Base-by-base conservation (phyloP, 192 early-diverging fungal species). In the Backusella sp. region DNA sequence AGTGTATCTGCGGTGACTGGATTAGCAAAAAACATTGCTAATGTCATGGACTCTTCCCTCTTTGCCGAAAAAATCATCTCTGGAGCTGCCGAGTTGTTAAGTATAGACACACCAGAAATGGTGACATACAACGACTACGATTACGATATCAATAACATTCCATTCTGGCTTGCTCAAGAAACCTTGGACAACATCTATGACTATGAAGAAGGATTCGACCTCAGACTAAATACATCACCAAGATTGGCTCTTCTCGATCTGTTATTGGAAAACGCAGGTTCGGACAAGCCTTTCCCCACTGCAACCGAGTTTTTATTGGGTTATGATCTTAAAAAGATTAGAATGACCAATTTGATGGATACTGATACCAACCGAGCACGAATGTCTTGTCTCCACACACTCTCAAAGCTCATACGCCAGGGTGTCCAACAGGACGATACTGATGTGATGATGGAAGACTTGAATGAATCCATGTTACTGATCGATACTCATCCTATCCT, bases 291-390 rank as follows among this genome's bases (percentile, higher is more conserved):
- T 8, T 84, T 87, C 11, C 94, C 96, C 0, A 93, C 90, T 0
- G 81, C 97, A 46, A 89, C 96, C 7, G 96, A 98, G 80, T 97
- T 94, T 67, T 82, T 99, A 53, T 84, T 99, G 4, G 98, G 98
- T 1, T 96, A 91, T 74, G 84, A 92, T 72, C 68, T 90, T 42
- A 74, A 75, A 19, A 83, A 84, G 0, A 80, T 82, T 9, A 52
- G 39, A 46, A 32, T 26, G 44, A 21, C 56, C 15, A 59, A 34
- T 6, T 76, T 83, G 15, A 81, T 87, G 35, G 86, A 91, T 68
- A 79, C 84, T 9, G 75, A 84, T 28, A 69, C 82, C 7, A 78
- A 68, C 19, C 73, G 77, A 3, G 81, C 83, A 0, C 76, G 70
- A 9, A 66, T 82, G 26, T 82, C 88, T 0, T 88, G 89, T 36